Conservation (phyloP, 1,139 yeast genomes). For the Hansenula lynferdii region DNA sequence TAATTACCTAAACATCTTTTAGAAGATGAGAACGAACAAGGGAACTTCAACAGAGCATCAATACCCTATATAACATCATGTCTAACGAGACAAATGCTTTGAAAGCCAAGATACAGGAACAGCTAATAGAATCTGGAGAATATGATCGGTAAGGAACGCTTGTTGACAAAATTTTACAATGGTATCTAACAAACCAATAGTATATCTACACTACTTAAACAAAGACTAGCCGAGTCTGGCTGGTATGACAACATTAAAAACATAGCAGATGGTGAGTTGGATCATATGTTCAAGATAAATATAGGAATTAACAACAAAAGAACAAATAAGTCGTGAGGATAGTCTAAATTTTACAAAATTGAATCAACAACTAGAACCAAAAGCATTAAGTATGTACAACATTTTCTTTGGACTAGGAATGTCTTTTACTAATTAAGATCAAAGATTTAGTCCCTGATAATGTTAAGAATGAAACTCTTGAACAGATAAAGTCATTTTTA, state of each 20-base stretch:
- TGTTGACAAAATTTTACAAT: too few relatives aligned
- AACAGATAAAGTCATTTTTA: slow-evolving; percentile 55
- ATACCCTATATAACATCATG: too few relatives aligned
- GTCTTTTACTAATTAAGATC: slow-evolving; percentile 7
- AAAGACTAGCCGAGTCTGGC: slow-evolving; percentile 69
- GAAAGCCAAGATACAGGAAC: slow-evolving; percentile 62
- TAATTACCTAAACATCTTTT: too few relatives aligned
- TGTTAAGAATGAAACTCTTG: slow-evolving; percentile 55
- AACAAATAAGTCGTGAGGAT: slow-evolving; percentile 33
- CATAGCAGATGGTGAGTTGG: slow-evolving; percentile 39
- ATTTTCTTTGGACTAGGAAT: neutral
- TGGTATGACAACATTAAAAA: slow-evolving; percentile 78
- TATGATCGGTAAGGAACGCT: slow-evolving; percentile 55
- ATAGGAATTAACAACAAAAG: slow-evolving; percentile 16
- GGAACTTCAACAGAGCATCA: too few relatives aligned
- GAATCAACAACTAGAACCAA: slow-evolving; percentile 51
- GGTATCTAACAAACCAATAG: slow-evolving; percentile 17
- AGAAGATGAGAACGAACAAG: too few relatives aligned
- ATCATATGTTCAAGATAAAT: slow-evolving; percentile 17
- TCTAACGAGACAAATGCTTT: slow-evolving; percentile 33
- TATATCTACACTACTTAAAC: slow-evolving; percentile 55
- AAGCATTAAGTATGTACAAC: slow-evolving; percentile 47
- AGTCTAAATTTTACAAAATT: slow-evolving; percentile 50
- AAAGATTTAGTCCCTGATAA: slow-evolving; percentile 57
- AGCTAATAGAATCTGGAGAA: slow-evolving; percentile 72